These are phyloP conservation scores for Graphium sp. DNA, from an alignment of 2,329 filamentous ascomycete genomes.

Conservation along the genomic window DNA sequence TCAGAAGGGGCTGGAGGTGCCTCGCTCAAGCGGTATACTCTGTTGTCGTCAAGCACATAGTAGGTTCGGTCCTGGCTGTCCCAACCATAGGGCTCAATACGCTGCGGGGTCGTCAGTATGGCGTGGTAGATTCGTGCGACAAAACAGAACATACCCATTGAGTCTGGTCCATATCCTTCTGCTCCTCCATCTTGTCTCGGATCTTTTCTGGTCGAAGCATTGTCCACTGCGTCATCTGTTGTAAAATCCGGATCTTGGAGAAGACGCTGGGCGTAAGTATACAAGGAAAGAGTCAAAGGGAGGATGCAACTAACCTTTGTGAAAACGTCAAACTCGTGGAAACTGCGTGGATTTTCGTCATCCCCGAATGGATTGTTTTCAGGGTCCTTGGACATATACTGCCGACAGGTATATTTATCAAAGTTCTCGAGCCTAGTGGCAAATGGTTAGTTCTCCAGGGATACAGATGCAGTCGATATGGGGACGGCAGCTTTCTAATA, in stretches of 20 bases:
- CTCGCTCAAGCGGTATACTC: constrained; percentile 79
- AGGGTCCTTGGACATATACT: constrained; percentile 71
- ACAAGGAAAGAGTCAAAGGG: background rate
- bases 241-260: constrained; percentile 52
- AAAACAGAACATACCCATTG: constrained; percentile 55
- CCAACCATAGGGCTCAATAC: constrained; percentile 75
- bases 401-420: constrained; percentile 81
- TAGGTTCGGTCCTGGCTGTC: constrained; percentile 77
- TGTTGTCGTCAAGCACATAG: constrained; percentile 84
- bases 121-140: too few relatives aligned
- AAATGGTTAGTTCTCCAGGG: constrained; percentile 5
- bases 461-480: too few relatives aligned
- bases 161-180: constrained; percentile 64
- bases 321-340: constrained; percentile 67
- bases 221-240: constrained; percentile 80
- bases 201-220: constrained; percentile 78
- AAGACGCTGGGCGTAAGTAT: background rate
- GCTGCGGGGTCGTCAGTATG: constrained; percentile 22
- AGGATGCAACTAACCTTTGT: constrained; percentile 42
- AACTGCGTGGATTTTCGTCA: constrained; percentile 55
- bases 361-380: constrained; percentile 71
- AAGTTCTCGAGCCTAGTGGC: constrained; percentile 61
- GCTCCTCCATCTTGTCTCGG: constrained; percentile 70
- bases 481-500: too few relatives aligned
- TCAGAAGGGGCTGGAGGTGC: constrained; percentile 41